Percentiles rank a stretch among this genome's conserved stretches.
phyloP scores from a whole-genome alignment of 441 rosid genomes.

The Capsella rubella region DNA sequence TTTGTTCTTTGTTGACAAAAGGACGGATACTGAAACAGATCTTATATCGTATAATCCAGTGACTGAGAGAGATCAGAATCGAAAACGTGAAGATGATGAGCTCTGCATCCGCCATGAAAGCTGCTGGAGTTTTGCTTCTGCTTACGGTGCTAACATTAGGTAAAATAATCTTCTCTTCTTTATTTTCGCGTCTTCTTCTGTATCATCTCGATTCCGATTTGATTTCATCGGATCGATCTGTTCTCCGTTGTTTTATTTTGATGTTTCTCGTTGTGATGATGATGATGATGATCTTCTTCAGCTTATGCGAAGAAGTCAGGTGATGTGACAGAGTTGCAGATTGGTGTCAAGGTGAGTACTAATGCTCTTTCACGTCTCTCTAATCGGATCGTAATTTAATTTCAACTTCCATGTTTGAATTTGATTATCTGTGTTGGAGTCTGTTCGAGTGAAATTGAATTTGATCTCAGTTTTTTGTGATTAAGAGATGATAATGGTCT shows the following conservation, averaged over 20 bases:
- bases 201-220: background rate
- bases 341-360: constrained; percentile 81
- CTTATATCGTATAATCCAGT: background rate
- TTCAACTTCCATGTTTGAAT: background rate
- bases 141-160: constrained; percentile 33
- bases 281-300: constrained; percentile 41
- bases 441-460: background rate
- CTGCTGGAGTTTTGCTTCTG: constrained; percentile 30
- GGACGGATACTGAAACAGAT: constrained; percentile 11
- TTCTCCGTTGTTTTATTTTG: constrained; percentile 1
- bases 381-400: background rate
- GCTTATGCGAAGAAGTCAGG: constrained; percentile 72
- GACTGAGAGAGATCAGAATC: constrained; percentile 16
- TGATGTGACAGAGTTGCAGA: constrained; percentile 88
- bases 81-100: constrained; percentile 21
- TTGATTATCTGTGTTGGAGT: constrained; percentile 1
- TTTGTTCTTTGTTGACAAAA: background rate
- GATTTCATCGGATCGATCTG: constrained; percentile 1
- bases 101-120: constrained; percentile 43
- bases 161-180: background rate
- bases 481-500: background rate
- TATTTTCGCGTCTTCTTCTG: too few species aligned
- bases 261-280: background rate
- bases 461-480: background rate
- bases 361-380: background rate